phyloP scores from a whole-genome alignment of 306 rosid genomes.

The Castanea sativa region DNA sequence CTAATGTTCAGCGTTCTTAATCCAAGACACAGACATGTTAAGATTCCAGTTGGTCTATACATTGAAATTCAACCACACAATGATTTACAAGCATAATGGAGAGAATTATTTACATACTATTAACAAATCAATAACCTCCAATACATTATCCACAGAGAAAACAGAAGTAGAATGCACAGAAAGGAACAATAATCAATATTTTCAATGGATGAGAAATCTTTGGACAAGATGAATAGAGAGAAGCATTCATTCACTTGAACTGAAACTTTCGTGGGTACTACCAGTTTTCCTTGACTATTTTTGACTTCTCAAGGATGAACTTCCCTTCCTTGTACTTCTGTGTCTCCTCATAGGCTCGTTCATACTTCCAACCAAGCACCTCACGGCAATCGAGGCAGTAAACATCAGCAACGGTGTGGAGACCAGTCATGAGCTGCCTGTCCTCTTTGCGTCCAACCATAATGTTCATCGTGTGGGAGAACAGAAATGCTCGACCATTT shows the following conservation, averaged over 20 bases:
- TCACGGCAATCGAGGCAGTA: constrained; percentile 38
- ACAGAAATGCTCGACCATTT: constrained; percentile 67
- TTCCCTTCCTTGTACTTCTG: constrained; percentile 51
- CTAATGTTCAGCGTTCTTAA: not conserved
- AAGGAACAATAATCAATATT: constrained; percentile 12
- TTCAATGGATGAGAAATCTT: constrained; percentile 8
- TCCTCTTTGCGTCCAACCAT: constrained; percentile 37
- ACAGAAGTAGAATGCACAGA: constrained; percentile 14
- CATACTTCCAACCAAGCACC: constrained; percentile 50
- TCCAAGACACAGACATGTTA: not conserved
- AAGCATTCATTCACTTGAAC: constrained; percentile 12
- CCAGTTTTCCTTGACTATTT: constrained; percentile 46
- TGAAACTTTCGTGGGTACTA: constrained; percentile 18
- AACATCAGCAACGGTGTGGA: constrained; percentile 48
- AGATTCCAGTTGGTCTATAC: not conserved
- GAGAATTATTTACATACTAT: constrained; percentile 12
- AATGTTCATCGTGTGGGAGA: constrained; percentile 41
- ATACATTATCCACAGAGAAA: constrained; percentile 22
- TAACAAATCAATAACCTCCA: constrained; percentile 14
- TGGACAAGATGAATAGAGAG: constrained; percentile 16
- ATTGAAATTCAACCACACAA: not conserved
- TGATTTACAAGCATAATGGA: not conserved
- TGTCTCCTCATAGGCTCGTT: constrained; percentile 40
- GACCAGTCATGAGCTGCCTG: constrained; percentile 42
- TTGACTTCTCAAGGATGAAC: constrained; percentile 44